These are phyloP conservation scores for Podospora pseudocomata DNA, from an alignment of 495 filamentous ascomycete species.

Conservation along the genomic window DNA sequence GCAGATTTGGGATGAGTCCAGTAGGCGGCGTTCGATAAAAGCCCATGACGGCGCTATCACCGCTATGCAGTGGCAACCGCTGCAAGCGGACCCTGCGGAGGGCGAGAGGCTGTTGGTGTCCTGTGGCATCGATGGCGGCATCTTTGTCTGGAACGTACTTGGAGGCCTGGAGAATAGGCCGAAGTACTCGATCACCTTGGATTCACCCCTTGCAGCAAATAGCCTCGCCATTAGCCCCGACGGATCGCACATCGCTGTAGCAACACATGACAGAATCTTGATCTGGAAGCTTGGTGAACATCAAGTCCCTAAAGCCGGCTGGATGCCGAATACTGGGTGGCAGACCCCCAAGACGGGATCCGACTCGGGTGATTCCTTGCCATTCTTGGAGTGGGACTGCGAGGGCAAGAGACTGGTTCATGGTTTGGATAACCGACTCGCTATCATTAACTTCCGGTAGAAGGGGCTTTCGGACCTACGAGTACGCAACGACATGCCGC, in stretches of 20 bases:
- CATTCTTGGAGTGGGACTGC: constrained; percentile 70
- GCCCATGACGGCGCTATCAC: constrained; percentile 50
- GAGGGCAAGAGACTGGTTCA: constrained; percentile 72
- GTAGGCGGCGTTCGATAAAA: constrained; percentile 43
- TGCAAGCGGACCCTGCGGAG: constrained; percentile 32
- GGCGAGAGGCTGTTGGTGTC: constrained; percentile 52
- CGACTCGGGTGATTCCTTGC: constrained; percentile 45
- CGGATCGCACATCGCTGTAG: constrained; percentile 66
- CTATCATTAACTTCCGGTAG: constrained; percentile 47
- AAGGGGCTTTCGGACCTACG: not conserved
- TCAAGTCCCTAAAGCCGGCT: constrained; percentile 60
- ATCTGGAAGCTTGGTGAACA: constrained; percentile 72
- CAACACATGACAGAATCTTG: constrained; percentile 58
- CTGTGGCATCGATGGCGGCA: constrained; percentile 58
- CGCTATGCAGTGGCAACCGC: constrained; percentile 51
- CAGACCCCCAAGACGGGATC: constrained; percentile 46
- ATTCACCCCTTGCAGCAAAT: constrained; percentile 48
- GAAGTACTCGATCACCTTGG: constrained; percentile 57
- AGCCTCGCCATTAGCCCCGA: constrained; percentile 68
- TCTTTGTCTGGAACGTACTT: constrained; percentile 66
- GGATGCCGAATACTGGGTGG: constrained; percentile 49
- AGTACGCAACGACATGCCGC: not conserved
- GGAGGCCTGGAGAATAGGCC: constrained; percentile 48
- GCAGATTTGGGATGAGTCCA: constrained; percentile 50
- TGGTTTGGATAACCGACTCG: constrained; percentile 43